These are phyloP conservation scores for Phaffia australis DNA, from an alignment of 768 basidiomycete species.

Conservation along the genomic window DNA sequence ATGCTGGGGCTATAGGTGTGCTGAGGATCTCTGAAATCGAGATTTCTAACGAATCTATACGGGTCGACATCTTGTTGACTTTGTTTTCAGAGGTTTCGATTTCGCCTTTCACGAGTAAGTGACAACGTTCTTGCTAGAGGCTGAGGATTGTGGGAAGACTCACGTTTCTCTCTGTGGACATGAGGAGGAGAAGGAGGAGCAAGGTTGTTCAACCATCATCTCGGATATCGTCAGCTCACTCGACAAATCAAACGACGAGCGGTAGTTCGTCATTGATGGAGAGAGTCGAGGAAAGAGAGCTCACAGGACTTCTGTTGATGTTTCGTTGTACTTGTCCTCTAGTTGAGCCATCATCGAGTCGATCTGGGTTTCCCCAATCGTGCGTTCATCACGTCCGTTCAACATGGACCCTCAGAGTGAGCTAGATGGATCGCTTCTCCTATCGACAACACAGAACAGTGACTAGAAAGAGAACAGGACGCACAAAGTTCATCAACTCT, in stretches of 20 bases:
- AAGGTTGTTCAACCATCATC: too few relatives aligned
- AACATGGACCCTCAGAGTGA: too few relatives aligned
- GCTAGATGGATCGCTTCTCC: too few relatives aligned
- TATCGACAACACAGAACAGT: not conserved
- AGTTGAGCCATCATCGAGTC: constrained; percentile 20
- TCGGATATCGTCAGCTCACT: not conserved
- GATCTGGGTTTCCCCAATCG: not conserved
- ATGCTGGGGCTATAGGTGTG: too few relatives aligned
- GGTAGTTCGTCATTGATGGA: not conserved
- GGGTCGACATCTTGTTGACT: constrained; percentile 23
- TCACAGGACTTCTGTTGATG: constrained; percentile 20
- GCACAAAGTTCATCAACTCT: constrained; percentile 21
- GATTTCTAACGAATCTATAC: constrained; percentile 19
- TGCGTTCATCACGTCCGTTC: too few relatives aligned
- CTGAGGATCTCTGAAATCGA: constrained; percentile 22
- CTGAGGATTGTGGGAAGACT: not conserved
- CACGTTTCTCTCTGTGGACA: constrained; percentile 3
- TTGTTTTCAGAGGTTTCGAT: not conserved
- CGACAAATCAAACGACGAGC: not conserved
- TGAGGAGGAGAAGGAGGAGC: not conserved
- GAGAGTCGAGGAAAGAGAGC: not conserved
- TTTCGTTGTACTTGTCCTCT: constrained; percentile 25
- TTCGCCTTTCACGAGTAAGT: too few relatives aligned
- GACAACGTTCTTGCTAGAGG: too few relatives aligned
- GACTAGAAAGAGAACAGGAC: not conserved